These are phyloP conservation scores for Talaromyces stipitatus DNA, from an alignment of 495 filamentous ascomycete genomes.

Conservation along the genomic window DNA sequence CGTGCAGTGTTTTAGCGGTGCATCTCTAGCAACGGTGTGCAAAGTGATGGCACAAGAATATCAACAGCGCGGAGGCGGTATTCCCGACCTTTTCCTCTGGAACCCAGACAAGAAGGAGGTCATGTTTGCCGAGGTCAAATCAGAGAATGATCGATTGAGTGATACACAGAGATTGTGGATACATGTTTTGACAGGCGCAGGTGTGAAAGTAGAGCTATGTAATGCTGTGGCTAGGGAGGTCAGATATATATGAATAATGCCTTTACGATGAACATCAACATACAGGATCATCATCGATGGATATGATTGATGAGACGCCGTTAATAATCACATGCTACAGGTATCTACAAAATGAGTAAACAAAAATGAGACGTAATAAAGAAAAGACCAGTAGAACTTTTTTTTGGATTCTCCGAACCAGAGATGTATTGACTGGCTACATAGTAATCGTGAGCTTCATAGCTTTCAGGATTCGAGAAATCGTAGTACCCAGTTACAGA, in stretches of 20 bases:
- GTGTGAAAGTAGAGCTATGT: constrained; percentile 80
- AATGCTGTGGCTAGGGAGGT: constrained; percentile 76
- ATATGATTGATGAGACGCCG: neutral
- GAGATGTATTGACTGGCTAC: neutral
- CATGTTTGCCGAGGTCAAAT: constrained; percentile 89
- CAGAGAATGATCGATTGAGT: constrained; percentile 89
- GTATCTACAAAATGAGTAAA: neutral
- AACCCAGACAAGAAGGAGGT: constrained; percentile 47
- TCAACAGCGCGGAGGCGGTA: constrained; percentile 72
- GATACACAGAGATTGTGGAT: constrained; percentile 98
- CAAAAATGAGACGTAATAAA: neutral
- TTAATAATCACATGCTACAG: neutral
- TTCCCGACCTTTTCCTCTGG: constrained; percentile 94
- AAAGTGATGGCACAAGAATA: constrained; percentile 96
- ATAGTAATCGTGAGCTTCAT: neutral
- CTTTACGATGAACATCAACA: no score
- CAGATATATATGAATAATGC: constrained; percentile 14
- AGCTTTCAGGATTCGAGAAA: neutral
- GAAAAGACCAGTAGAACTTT: neutral
- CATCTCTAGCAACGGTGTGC: constrained; percentile 72
- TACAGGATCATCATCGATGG: neutral
- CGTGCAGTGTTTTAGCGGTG: constrained; percentile 69
- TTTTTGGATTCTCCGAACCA: neutral
- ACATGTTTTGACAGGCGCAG: constrained; percentile 78
- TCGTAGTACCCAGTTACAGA: neutral